These are phyloP conservation scores for Phaeotremella fagi DNA, from an alignment of 768 basidiomycete species.

Conservation along the genomic window DNA sequence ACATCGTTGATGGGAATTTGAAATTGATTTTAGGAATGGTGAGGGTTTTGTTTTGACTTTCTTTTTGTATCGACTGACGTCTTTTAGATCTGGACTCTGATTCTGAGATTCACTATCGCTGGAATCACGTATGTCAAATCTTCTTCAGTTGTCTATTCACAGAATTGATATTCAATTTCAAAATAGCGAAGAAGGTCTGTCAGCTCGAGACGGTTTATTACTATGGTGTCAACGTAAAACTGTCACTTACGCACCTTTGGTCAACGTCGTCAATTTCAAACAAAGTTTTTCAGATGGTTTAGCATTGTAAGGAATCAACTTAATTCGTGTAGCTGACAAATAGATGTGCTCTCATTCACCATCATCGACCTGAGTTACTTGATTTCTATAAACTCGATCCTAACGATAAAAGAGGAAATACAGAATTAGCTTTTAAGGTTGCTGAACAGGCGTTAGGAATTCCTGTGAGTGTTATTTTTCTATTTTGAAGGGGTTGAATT, in stretches of 20 bases:
- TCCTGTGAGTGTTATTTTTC: constrained; percentile 62
- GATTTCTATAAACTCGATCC: constrained; percentile 85
- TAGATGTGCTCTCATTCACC: constrained; percentile 95
- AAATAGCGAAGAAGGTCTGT: constrained; percentile 93
- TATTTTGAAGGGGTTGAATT: neutral
- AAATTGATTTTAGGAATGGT: constrained; percentile 80
- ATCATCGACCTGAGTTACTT: constrained; percentile 89
- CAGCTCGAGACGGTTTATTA: constrained; percentile 92
- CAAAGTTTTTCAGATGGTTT: constrained; percentile 90
- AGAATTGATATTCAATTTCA: constrained; percentile 3
- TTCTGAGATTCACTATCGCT: constrained; percentile 94
- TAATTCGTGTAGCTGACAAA: neutral
- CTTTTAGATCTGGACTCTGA: constrained; percentile 84
- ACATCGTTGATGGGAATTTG: constrained; percentile 97
- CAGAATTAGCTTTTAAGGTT: constrained; percentile 76
- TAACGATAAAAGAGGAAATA: constrained; percentile 76
- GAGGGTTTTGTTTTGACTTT: constrained; percentile 1
- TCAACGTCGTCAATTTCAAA: constrained; percentile 90
- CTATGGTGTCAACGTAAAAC: constrained; percentile 99
- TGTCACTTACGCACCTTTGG: constrained; percentile 71
- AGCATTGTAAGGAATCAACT: constrained; percentile 66
- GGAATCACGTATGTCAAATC: constrained; percentile 74
- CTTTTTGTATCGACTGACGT: neutral
- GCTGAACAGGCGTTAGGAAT: constrained; percentile 86
- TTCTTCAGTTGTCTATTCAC: neutral